These are phyloP conservation scores for Scutellaria barbata DNA, from an alignment of 257 asterid species.

Conservation along the genomic window DNA sequence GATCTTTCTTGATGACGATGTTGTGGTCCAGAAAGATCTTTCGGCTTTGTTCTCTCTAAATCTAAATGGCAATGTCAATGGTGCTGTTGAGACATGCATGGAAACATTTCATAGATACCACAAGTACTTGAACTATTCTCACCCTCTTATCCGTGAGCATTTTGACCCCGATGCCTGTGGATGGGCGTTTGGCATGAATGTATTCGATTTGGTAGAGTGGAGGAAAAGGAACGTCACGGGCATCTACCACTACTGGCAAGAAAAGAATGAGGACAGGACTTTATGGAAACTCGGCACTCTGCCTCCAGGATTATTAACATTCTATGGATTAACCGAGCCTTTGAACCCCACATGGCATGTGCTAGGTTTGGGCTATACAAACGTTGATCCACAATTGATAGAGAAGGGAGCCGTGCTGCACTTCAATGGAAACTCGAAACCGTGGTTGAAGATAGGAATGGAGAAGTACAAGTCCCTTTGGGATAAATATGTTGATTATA, in stretches of 20 bases:
- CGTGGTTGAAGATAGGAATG: conserved; percentile 73
- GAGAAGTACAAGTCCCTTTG: conserved; percentile 71
- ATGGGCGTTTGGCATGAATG: conserved; percentile 76
- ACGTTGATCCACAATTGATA: conserved; percentile 56
- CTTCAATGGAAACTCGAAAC: conserved; percentile 69
- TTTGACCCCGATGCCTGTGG: conserved; percentile 75
- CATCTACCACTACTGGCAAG: conserved; percentile 72
- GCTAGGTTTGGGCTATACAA: conserved; percentile 65
- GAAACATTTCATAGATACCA: conserved; percentile 71
- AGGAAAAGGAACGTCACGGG: conserved; percentile 63
- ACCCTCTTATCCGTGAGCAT: conserved; percentile 68
- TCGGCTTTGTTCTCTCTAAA: conserved; percentile 52
- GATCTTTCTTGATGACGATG: conserved; percentile 67
- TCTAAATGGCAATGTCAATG: conserved; percentile 65
- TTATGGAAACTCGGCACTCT: conserved; percentile 73
- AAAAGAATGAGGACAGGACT: conserved; percentile 63
- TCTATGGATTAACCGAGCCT: conserved; percentile 67
- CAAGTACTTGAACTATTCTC: conserved; percentile 69
- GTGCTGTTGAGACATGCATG: conserved; percentile 74
- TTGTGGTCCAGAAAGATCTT: conserved; percentile 67
- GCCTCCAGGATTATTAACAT: conserved; percentile 68
- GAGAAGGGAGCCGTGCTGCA: conserved; percentile 72
- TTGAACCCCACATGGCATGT: conserved; percentile 69
- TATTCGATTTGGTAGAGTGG: conserved; percentile 67
- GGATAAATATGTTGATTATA: conserved; percentile 63